Evolutionary conservation across 345 rosid species (phyloP).

Genomic region (Arabis hirsuta): DNA sequence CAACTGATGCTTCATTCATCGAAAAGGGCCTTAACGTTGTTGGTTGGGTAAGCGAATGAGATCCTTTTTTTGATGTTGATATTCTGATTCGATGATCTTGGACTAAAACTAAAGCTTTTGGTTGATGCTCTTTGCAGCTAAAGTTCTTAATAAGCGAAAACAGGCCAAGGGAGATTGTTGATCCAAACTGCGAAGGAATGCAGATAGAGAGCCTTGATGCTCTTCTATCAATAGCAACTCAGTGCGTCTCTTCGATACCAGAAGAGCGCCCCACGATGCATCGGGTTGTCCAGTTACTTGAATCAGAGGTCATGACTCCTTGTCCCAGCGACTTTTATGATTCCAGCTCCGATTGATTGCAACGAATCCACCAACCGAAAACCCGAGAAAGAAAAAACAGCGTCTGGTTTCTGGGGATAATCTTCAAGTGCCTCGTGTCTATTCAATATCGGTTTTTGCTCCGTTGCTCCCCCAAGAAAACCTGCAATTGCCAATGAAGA

Average conservation of each 20-base stretch:
- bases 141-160: slow-evolving; percentile 74
- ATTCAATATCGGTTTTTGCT: slow-evolving; percentile 6
- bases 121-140: slow-evolving; percentile 61
- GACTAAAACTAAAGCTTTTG: background rate
- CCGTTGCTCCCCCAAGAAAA: slow-evolving; percentile 3
- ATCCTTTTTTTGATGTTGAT: background rate
- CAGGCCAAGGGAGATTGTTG: slow-evolving; percentile 72
- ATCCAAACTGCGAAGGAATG: slow-evolving; percentile 75
- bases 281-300: slow-evolving; percentile 88
- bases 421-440: slow-evolving; percentile 11
- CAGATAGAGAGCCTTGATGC: slow-evolving; percentile 81
- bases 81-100: background rate
- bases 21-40: slow-evolving; percentile 97
- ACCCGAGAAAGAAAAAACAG: background rate
- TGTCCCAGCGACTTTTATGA: slow-evolving; percentile 98
- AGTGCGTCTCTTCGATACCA: slow-evolving; percentile 76
- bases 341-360: slow-evolving; percentile 76
- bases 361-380: slow-evolving; percentile 4
- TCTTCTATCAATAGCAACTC: slow-evolving; percentile 78
- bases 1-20: slow-evolving; percentile 94
- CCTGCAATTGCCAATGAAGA: slow-evolving; percentile 29
- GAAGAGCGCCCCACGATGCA: slow-evolving; percentile 98
- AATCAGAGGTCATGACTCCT: slow-evolving; percentile 98
- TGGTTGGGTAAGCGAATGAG: slow-evolving; percentile 80
- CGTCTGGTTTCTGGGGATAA: background rate